These are phyloP conservation scores for Aegilops tauschii DNA, from an alignment of 176 grass and related monocot genomes.

Conservation along the genomic window DNA sequence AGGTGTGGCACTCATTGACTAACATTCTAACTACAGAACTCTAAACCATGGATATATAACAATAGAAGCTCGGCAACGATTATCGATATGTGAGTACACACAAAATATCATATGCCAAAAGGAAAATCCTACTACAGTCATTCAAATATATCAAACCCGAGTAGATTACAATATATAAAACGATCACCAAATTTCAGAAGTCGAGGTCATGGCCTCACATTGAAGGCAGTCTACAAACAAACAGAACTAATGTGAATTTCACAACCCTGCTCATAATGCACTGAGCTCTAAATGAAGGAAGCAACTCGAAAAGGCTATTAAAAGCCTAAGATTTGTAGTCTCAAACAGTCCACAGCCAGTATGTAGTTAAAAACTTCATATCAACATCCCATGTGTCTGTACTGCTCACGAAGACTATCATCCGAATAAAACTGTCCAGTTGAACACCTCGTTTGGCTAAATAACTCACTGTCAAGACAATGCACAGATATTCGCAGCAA, in stretches of 20 bases:
- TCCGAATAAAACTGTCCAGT: neutral
- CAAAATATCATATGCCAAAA: neutral
- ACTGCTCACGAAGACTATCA: neutral
- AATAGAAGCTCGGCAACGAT: neutral
- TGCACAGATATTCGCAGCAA: neutral
- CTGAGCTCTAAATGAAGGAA: conserved; percentile 5
- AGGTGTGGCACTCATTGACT: neutral
- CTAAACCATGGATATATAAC: neutral
- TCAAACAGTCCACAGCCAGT: neutral
- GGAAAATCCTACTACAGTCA: neutral
- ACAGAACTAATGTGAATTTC: neutral
- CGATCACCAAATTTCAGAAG: neutral
- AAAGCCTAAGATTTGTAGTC: conserved; percentile 17
- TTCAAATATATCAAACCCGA: conserved; percentile 3
- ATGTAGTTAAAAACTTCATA: neutral
- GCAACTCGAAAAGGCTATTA: neutral
- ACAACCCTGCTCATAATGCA: neutral
- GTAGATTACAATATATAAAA: neutral
- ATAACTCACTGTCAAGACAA: neutral
- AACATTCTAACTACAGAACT: neutral
- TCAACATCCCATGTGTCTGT: neutral
- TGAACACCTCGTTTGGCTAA: neutral
- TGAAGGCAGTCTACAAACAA: neutral
- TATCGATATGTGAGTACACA: neutral
- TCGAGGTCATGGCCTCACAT: neutral